A percentile compares a stretch with the other conserved stretches of the same genome.
These are phyloP conservation scores for Penicillium daleae DNA, from an alignment of 495 filamentous ascomycete species.

Conservation along the genomic window DNA sequence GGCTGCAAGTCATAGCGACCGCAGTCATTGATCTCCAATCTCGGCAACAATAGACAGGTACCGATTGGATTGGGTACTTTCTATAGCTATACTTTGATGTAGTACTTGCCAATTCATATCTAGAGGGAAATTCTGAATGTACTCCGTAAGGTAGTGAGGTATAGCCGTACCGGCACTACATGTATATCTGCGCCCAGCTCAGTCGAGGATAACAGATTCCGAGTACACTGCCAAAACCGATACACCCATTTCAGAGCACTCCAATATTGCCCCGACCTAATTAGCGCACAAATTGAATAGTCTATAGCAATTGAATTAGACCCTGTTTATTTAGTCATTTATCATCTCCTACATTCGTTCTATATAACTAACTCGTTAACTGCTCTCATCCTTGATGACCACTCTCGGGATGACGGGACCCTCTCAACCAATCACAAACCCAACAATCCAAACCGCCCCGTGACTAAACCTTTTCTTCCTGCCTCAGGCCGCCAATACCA, in stretches of 20 bases:
- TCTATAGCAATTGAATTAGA: background rate
- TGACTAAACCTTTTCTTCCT: constrained; percentile 8
- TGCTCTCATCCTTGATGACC: constrained; percentile 7
- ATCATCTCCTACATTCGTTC: background rate
- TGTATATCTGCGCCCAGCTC: background rate
- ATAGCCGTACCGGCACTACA: background rate
- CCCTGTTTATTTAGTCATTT: background rate
- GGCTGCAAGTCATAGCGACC: too few relatives aligned
- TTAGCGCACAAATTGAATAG: background rate
- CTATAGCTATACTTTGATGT: too few relatives aligned
- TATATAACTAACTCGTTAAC: background rate
- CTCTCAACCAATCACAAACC: constrained; percentile 35
- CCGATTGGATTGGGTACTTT: too few relatives aligned
- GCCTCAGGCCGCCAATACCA: constrained; percentile 43
- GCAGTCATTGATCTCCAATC: too few relatives aligned
- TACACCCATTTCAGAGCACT: background rate
- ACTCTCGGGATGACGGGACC: constrained; percentile 18
- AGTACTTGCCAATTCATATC: background rate
- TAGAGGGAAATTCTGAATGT: background rate
- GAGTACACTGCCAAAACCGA: background rate
- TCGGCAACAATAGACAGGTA: too few relatives aligned
- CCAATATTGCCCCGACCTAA: background rate
- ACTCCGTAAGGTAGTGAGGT: background rate
- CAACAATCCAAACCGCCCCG: constrained; percentile 17
- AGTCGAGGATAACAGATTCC: background rate